A percentile compares a stretch with the other conserved stretches of the same genome.
Evolutionary conservation across 495 filamentous ascomycete genomes (phyloP).

Genomic region (Filosporella fistucella): DNA sequence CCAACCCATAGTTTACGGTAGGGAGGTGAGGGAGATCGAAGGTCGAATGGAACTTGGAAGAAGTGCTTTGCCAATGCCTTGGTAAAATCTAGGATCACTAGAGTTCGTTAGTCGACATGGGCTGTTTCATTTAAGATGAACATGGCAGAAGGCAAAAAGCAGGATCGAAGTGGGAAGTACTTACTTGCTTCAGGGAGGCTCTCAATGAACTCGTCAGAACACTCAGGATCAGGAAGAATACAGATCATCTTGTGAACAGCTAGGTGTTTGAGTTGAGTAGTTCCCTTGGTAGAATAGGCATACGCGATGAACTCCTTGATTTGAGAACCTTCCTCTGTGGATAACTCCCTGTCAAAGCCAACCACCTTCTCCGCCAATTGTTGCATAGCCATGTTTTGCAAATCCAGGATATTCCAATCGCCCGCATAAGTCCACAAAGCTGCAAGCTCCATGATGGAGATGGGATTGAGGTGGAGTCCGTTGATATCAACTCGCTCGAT

Average conservation of each 20-base stretch:
- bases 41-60: no score
- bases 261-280: neutral
- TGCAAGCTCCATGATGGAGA: constrained; percentile 1
- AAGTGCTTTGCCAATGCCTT: no score
- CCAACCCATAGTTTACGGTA: no score
- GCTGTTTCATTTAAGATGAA: no score
- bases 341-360: no score
- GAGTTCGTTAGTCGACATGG: no score
- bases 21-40: no score
- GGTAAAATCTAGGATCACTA: no score
- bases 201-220: no score
- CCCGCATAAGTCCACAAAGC: neutral
- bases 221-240: neutral
- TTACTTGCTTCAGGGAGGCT: no score
- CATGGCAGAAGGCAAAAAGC: no score
- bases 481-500: neutral
- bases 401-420: neutral
- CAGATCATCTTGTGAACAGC: constrained; percentile 4
- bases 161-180: no score
- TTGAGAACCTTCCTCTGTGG: neutral
- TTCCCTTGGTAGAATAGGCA: neutral
- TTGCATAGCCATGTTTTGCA: neutral
- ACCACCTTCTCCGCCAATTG: neutral
- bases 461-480: neutral
- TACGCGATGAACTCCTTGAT: constrained; percentile 1